Evolutionary conservation across 2,329 filamentous ascomycete genomes (phyloP).

Genomic region (Beauveria varroae): DNA sequence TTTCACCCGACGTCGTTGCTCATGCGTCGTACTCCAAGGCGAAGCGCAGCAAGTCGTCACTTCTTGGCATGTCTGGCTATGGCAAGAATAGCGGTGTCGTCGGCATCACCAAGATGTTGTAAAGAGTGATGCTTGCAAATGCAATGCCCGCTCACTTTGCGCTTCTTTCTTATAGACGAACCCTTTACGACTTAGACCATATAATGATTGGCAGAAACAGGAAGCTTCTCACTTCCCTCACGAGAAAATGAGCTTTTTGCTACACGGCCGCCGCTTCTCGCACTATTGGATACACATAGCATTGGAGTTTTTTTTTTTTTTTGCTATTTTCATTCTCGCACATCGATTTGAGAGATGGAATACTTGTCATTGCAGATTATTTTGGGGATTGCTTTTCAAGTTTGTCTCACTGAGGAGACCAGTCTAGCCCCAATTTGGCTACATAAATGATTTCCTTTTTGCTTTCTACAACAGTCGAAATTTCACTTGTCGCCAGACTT

Average conservation of each 20-base stretch:
- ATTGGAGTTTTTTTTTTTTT: constrained; percentile 5
- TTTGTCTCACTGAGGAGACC: neutral
- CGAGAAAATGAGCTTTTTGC: neutral
- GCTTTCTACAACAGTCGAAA: constrained; percentile 1
- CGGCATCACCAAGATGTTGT: neutral
- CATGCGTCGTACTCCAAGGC: neutral
- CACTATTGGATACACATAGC: constrained; percentile 2
- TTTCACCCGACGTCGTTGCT: neutral
- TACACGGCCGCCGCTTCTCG: neutral
- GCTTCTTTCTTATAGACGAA: neutral
- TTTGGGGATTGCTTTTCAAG: neutral
- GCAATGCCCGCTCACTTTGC: neutral
- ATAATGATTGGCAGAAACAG: constrained; percentile 8
- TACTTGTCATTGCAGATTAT: neutral
- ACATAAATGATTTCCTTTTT: constrained; percentile 2
- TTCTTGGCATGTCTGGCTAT: constrained; percentile 1
- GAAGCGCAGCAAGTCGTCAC: constrained; percentile 2
- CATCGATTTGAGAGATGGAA: neutral
- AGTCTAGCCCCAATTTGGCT: constrained; percentile 1
- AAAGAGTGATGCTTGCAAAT: neutral
- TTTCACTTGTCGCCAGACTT: neutral
- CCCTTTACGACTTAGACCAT: neutral
- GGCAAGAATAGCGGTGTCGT: neutral
- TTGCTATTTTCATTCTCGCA: neutral
- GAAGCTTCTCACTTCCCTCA: neutral